phyloP scores from a whole-genome alignment of 2,329 filamentous ascomycete species.

The Hymenoscyphus scutula region DNA sequence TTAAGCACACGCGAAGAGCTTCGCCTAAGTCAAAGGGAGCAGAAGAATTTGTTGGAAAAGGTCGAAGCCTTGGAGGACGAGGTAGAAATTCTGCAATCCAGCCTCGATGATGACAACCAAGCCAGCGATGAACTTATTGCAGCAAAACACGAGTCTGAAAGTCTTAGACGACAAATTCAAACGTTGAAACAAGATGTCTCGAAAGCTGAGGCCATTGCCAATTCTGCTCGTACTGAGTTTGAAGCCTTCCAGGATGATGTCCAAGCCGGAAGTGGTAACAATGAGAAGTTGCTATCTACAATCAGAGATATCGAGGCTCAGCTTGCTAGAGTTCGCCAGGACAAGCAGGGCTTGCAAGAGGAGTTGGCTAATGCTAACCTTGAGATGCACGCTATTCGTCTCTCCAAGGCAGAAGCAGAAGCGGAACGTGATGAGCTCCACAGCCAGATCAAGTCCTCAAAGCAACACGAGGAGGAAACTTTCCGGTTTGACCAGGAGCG shows the following conservation, averaged over 20 bases:
- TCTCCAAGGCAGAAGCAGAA: constrained; percentile 55
- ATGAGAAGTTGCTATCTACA: constrained; percentile 54
- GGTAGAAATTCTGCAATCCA: constrained; percentile 67
- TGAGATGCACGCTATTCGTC: constrained; percentile 58
- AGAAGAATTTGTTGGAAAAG: constrained; percentile 61
- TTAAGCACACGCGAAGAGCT: constrained; percentile 66
- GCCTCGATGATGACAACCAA: constrained; percentile 55
- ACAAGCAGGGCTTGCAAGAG: constrained; percentile 63
- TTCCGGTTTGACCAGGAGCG: constrained; percentile 66
- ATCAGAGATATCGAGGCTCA: constrained; percentile 58
- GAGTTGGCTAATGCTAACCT: constrained; percentile 57
- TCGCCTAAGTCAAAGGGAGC: constrained; percentile 63
- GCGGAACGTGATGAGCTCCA: constrained; percentile 67
- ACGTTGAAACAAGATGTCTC: constrained; percentile 35
- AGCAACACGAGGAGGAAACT: constrained; percentile 55
- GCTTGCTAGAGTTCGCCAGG: constrained; percentile 53
- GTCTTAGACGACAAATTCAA: constrained; percentile 45
- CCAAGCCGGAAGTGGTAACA: constrained; percentile 38
- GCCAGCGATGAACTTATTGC: constrained; percentile 48
- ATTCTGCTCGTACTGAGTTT: constrained; percentile 34
- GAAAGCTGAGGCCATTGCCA: constrained; percentile 31
- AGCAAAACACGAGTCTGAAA: constrained; percentile 43
- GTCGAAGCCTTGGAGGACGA: constrained; percentile 70
- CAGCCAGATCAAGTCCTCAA: constrained; percentile 54
- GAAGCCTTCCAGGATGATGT: constrained; percentile 33